Base-by-base conservation (phyloP, 495 filamentous ascomycete genomes). In the Podospora pseudocomata region DNA sequence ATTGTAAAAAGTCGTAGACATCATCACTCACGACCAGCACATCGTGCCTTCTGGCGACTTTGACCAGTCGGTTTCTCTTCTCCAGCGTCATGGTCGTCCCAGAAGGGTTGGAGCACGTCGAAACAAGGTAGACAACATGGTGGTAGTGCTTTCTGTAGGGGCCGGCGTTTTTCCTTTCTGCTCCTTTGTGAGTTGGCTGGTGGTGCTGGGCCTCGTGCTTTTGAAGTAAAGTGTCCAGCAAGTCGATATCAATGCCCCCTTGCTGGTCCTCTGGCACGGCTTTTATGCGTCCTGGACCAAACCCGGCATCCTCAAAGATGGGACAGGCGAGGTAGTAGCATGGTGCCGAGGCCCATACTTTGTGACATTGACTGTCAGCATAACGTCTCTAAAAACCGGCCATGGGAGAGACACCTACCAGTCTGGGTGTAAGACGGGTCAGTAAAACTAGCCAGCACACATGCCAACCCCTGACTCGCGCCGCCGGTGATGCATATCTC, bases 1-100 rank as follows among this genome's bases (percentile, higher is more conserved):
- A 95, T 74, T 91, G 90, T 0, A 97, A 82, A 67, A 92, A 88
- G 76, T 97, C 94, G 68, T 97, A 97, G 1, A 97, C 92, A 76
- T 97, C 93, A 78, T 97, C 93, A 15, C 84, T 85, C n/a, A 97
- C 83, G 60, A 96, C 77, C 5, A 96, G 79, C 4, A 91, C 91
- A 72, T 97, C 88, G 74, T 88, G 86, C 34, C 86, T 77, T 15
- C 93, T 84, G 2, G 93, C 93, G 4, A 94, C 71, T 6, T 79
- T 75, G 5, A 96, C 86, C 1, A 96, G 82, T 16, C 75, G 76
- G 67, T 87, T 76, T 0, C 93, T 84, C 6, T 87, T 84, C 23
- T 77, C 72, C 27, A 90, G 77, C 1, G 87, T 84, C 87, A 92
- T 91, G 0, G 90, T 92, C 68, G 87, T 88, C 4, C 86, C 88